Evolutionary conservation across 345 rosid genomes (phyloP).

Genomic region (Corchorus capsularis): DNA sequence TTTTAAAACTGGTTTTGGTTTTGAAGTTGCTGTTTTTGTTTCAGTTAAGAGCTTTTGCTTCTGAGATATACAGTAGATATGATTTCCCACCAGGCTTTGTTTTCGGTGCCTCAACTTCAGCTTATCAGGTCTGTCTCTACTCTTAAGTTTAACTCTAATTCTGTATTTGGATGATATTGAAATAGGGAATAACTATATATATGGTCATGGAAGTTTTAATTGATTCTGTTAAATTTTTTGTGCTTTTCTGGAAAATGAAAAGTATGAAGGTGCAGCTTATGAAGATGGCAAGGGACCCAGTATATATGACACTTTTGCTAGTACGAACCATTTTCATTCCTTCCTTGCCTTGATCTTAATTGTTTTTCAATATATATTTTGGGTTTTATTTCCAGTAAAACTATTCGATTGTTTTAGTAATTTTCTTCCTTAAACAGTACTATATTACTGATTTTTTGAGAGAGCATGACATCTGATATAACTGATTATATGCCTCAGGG

Average conservation of each 20-base stretch:
- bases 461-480: neutral
- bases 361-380: no score
- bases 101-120: conserved; percentile 59
- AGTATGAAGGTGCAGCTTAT: conserved; percentile 60
- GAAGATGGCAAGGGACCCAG: conserved; percentile 64
- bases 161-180: neutral
- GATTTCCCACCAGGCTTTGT: conserved; percentile 61
- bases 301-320: conserved; percentile 61
- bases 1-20: neutral
- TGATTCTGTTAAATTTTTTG: neutral
- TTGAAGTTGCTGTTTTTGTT: conserved; percentile 27
- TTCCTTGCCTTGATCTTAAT: neutral
- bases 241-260: neutral
- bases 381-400: neutral
- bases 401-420: neutral
- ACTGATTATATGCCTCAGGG: conserved; percentile 25
- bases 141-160: no score
- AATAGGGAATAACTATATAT: no score
- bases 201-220: neutral
- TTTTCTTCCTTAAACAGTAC: no score
- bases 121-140: conserved; percentile 48
- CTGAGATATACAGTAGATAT: conserved; percentile 37
- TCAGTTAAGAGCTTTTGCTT: conserved; percentile 24
- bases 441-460: no score
- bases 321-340: conserved; percentile 32